Evolutionary conservation across 208 protist genomes (phyloP).

Genomic region (Leishmania arabica): DNA sequence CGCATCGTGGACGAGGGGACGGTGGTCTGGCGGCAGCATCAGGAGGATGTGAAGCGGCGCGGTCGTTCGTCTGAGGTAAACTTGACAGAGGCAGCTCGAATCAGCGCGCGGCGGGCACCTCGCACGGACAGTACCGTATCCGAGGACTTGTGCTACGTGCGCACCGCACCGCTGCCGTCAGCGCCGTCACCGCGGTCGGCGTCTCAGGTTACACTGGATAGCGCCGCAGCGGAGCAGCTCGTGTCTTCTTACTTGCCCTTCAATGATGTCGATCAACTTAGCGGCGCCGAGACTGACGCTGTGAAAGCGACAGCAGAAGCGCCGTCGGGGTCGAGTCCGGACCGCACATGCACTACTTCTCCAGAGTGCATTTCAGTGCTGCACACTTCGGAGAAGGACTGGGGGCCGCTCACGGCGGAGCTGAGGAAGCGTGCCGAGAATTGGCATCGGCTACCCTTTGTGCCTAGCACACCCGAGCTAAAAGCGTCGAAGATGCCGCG

Average conservation of each 20-base stretch:
- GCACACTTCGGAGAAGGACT: conserved; percentile 9
- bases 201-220: neutral
- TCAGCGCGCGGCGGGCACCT: neutral
- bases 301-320: neutral
- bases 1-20: conserved; percentile 69
- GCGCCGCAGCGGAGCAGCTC: conserved; percentile 16
- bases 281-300: neutral
- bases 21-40: conserved; percentile 58
- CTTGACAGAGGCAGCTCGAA: neutral
- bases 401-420: conserved; percentile 10
- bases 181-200: neutral
- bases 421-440: neutral
- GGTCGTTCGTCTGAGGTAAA: neutral
- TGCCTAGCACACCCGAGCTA: neutral
- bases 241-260: conserved; percentile 28
- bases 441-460: conserved; percentile 4
- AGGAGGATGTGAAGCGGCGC: conserved; percentile 34
- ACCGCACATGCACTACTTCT: neutral
- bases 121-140: neutral
- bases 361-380: conserved; percentile 8
- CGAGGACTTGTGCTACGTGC: conserved; percentile 8
- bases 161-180: conserved; percentile 8
- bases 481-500: neutral
- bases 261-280: conserved; percentile 12
- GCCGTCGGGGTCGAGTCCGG: neutral